These are phyloP conservation scores for Scopulariopsis brevicaulis DNA, from an alignment of 2,329 filamentous ascomycete species.

Conservation along the genomic window DNA sequence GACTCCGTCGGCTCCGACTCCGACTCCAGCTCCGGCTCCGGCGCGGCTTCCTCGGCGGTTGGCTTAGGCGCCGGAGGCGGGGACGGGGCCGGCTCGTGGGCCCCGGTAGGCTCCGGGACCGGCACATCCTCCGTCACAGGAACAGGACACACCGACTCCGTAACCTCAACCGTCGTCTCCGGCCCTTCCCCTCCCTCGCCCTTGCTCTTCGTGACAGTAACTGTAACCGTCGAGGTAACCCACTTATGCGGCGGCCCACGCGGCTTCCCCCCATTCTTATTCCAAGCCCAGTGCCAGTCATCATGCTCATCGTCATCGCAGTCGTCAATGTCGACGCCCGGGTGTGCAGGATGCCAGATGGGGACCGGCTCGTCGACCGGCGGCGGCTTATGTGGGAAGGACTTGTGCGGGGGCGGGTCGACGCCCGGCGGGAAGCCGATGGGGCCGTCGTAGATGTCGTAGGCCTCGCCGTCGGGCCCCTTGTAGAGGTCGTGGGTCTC, in stretches of 20 bases:
- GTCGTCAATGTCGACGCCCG: conserved; percentile 20
- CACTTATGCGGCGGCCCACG: conserved; percentile 18
- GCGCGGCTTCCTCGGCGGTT: not conserved
- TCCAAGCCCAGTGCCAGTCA: conserved; percentile 23
- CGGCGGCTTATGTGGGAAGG: conserved; percentile 9
- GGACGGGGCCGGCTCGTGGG: too few species aligned
- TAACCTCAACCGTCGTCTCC: conserved; percentile 22
- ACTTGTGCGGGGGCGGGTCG: conserved; percentile 8
- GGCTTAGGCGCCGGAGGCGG: conserved; percentile 5
- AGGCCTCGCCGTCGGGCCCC: too few species aligned
- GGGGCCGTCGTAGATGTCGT: too few species aligned
- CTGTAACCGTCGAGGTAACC: conserved; percentile 29
- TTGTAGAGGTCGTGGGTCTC: conserved; percentile 5
- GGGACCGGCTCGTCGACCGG: conserved; percentile 11
- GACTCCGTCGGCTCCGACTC: not conserved
- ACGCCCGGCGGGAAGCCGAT: conserved; percentile 12
- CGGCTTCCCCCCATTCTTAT: conserved; percentile 14
- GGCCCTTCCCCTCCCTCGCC: conserved; percentile 26
- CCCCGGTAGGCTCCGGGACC: too few species aligned
- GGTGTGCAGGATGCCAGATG: conserved; percentile 25
- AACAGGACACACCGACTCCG: conserved; percentile 32
- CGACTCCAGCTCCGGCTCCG: conserved; percentile 3
- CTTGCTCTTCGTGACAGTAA: conserved; percentile 25
- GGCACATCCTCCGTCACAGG: conserved; percentile 13
- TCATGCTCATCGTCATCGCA: conserved; percentile 18